A percentile compares a stretch with the other conserved stretches of the same genome.
Conservation (phyloP, 768 basidiomycete species). For the Crepidotus variabilis region DNA sequence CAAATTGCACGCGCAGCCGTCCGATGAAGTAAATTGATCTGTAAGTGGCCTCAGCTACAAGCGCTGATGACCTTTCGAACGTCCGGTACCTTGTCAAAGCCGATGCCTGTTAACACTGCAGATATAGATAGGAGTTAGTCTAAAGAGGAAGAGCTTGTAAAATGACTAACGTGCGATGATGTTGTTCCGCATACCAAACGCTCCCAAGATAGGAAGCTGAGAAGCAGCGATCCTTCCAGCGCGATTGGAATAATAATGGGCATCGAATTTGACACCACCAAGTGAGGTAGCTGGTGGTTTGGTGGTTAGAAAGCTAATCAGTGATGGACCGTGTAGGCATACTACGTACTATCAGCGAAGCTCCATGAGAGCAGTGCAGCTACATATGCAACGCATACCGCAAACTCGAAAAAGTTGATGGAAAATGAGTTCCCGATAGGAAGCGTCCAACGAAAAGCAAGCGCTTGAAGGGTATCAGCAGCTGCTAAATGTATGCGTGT, state of each 20-base stretch:
- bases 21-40: slow-evolving; percentile 37
- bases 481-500: no score
- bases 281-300: no score
- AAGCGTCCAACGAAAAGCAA: no score
- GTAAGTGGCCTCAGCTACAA: neutral
- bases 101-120: slow-evolving; percentile 49
- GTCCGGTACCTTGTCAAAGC: slow-evolving; percentile 34
- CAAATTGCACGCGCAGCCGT: slow-evolving; percentile 44
- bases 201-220: slow-evolving; percentile 54
- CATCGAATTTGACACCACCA: slow-evolving; percentile 27
- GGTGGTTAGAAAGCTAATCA: no score
- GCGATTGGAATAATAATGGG: slow-evolving; percentile 37
- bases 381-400: no score
- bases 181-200: slow-evolving; percentile 61
- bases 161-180: slow-evolving; percentile 30
- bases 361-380: no score
- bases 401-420: no score
- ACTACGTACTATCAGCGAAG: no score
- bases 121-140: neutral
- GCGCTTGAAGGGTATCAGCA: no score
- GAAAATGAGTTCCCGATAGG: no score
- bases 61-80: no score
- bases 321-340: no score
- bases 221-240: slow-evolving; percentile 39
- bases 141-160: neutral